Evolutionary conservation across 1,284 basidiomycete genomes (phyloP).

Genomic region (Cutaneotrichosporon arboriforme): DNA sequence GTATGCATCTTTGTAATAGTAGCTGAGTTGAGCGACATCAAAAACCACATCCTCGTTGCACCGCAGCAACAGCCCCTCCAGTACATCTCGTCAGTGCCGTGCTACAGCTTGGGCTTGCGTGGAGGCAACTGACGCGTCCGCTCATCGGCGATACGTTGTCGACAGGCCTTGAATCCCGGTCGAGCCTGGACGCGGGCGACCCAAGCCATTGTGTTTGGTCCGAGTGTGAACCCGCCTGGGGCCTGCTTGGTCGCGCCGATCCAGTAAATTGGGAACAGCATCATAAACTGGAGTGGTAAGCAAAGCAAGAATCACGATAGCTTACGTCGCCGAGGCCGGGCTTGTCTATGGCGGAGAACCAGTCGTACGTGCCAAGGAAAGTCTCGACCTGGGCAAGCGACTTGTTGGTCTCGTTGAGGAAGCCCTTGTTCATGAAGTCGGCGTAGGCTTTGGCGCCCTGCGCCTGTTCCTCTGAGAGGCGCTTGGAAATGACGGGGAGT

Average conservation of each 20-base stretch:
- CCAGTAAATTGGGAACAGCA: neutral
- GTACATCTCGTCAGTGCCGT: no score
- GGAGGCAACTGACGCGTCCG: no score
- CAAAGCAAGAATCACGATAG: no score
- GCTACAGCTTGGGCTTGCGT: no score
- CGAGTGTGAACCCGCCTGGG: neutral
- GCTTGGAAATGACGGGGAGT: neutral
- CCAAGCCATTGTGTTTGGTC: neutral
- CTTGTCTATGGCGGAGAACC: constrained; percentile 32
- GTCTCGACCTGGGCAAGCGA: constrained; percentile 27
- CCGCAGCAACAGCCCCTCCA: no score
- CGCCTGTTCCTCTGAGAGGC: neutral
- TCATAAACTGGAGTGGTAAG: neutral
- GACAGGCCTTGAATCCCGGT: neutral
- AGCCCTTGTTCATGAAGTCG: neutral
- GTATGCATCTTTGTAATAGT: neutral
- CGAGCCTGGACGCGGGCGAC: neutral
- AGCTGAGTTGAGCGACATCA: no score
- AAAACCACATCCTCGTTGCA: no score
- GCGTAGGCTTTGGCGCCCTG: constrained; percentile 1
- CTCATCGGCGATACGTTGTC: no score
- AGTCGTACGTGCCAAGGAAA: constrained; percentile 22
- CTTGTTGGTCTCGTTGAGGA: constrained; percentile 3
- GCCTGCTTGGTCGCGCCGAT: neutral
- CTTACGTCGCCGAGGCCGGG: constrained; percentile 20